Evolutionary conservation across 2,329 filamentous ascomycete species (phyloP), one percentile per base, ranked within the genome.

Genomic region (Pseudocercospora cruenta): DNA sequence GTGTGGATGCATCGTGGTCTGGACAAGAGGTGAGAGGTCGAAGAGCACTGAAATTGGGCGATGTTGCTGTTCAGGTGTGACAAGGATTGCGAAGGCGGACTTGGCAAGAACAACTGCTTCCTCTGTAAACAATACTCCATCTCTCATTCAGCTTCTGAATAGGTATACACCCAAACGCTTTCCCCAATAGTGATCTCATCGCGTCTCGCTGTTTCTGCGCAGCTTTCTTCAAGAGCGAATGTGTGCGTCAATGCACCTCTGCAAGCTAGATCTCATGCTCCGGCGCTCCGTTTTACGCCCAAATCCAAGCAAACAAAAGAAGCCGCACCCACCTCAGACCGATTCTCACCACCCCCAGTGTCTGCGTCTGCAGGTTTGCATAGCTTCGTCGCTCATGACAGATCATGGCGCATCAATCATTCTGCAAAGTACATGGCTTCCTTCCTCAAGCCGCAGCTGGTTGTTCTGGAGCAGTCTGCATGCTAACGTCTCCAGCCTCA

Each of bases 401-500:
- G 16, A 21, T 21, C 55, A 24, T 21, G 28, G 22, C 55, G 55
- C 55, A 24, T 58, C n/a, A 24, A 2, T 58, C 55, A 24, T 36
- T 22, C 31, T 14, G 19, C 33, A 12, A 4, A 14, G n/a, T n/a
- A 4, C 21, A 16, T 33, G 4, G n/a, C 26, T 19, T 3, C 3
- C 14, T 33, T 57, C 22, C n/a, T 26, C 53, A 57, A 16, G 53
- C 24, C n/a, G 55, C 31, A 58, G 19, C 28, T 43, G 55, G 55
- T 21, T 58, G 16, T 5, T 39, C 55, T 43, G 22, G 19, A 26
- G 59, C 54, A 9, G 59, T 53, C 19, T 66, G 64, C 64, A 66
- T 66, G 59, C 51, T 53, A 43, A 62, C 59, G 19, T 65, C 63
- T 9, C 63, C 43, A 31, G 31, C 64, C n/a, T 59, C 59, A 16